Conservation (phyloP, 1,284 basidiomycete genomes). For the Chalciporus sp. region DNA sequence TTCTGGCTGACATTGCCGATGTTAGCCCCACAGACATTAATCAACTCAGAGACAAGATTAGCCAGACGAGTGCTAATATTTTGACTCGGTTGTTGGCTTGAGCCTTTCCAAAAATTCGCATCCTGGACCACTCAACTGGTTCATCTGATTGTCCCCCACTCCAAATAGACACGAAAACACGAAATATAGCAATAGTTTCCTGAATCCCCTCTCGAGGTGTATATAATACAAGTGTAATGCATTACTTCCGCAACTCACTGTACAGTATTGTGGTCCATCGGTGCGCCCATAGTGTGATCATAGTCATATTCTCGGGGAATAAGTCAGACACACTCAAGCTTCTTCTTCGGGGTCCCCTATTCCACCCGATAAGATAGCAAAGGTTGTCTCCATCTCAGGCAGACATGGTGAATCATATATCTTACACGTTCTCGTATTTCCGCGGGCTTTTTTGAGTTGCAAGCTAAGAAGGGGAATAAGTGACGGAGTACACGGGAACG, state of each 20-base stretch:
- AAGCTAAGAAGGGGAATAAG: constrained; percentile 50
- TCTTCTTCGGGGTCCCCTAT: constrained; percentile 94
- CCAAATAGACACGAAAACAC: constrained; percentile 1
- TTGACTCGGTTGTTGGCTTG: constrained; percentile 82
- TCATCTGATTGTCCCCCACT: constrained; percentile 14
- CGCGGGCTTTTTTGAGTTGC: constrained; percentile 92
- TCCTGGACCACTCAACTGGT: constrained; percentile 37
- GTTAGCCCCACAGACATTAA: constrained; percentile 85
- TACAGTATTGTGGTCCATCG: constrained; percentile 2
- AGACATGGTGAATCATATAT: constrained; percentile 98
- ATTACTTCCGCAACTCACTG: constrained; percentile 6
- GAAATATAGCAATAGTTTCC: not conserved
- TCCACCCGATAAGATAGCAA: constrained; percentile 88
- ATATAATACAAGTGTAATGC: constrained; percentile 7
- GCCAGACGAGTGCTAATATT: constrained; percentile 82
- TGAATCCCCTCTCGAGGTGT: not conserved
- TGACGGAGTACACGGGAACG: constrained; percentile 3
- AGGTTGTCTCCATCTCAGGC: constrained; percentile 95
- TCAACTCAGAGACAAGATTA: constrained; percentile 84
- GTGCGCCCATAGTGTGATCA: not conserved
- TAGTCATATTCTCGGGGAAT: constrained; percentile 1
- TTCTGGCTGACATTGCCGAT: constrained; percentile 94
- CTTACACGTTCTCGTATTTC: constrained; percentile 92
- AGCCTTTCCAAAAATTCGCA: constrained; percentile 14
- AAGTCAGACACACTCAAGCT: constrained; percentile 31